phyloP scores from a whole-genome alignment of 2,329 filamentous ascomycete genomes.

The Microascus cirrosus region DNA sequence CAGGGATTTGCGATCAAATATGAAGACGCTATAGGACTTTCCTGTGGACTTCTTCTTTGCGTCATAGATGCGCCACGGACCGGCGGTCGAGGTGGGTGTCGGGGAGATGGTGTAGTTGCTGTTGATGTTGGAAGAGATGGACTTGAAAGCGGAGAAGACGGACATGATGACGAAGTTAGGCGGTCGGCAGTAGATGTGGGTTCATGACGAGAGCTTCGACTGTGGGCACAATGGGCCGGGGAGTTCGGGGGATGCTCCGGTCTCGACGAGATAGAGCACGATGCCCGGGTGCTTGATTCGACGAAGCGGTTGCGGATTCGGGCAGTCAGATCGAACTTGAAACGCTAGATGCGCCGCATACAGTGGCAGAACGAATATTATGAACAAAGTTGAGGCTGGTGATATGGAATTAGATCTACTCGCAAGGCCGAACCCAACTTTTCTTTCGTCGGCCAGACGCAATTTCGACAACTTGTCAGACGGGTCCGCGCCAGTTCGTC shows the following conservation, averaged over 20 bases:
- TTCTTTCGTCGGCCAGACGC: not conserved
- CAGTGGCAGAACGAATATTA: not conserved
- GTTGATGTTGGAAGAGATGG: conserved; percentile 84
- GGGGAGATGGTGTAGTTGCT: conserved; percentile 80
- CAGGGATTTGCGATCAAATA: conserved; percentile 83
- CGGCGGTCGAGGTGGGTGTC: conserved; percentile 66
- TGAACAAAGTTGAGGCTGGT: not conserved
- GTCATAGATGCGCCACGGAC: conserved; percentile 96
- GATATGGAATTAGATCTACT: not conserved
- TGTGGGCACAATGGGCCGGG: not conserved
- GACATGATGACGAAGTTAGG: conserved; percentile 15
- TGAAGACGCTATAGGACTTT: conserved; percentile 80
- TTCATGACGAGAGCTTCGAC: not conserved
- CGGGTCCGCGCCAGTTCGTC: not conserved
- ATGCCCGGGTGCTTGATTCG: not conserved
- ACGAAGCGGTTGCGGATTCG: not conserved
- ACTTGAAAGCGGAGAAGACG: conserved; percentile 94
- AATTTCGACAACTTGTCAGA: not conserved
- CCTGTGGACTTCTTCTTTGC: conserved; percentile 93
- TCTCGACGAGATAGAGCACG: not conserved
- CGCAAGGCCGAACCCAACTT: not conserved
- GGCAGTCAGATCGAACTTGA: not conserved
- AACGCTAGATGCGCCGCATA: not conserved
- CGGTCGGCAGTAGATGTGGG: not conserved
- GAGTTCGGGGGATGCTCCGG: not conserved